Evolutionary conservation across 352 stramenopile genomes (phyloP).

Genomic region (Phytophthora sansomeana): DNA sequence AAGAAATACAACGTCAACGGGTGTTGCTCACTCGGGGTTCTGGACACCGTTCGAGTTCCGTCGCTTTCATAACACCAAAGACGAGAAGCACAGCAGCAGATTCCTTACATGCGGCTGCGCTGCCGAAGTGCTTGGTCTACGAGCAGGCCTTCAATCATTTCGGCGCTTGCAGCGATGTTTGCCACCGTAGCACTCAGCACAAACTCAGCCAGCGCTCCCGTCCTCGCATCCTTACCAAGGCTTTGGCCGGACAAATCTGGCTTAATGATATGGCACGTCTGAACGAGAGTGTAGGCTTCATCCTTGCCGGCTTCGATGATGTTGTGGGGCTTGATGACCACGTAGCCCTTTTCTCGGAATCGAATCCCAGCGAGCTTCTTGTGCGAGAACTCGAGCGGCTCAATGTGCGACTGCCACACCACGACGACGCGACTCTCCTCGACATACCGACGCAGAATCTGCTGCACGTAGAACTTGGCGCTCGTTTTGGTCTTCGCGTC

Average conservation of each 20-base stretch:
- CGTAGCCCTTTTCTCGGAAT: constrained; percentile 68
- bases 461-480: constrained; percentile 59
- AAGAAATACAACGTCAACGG: too few relatives aligned
- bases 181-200: constrained; percentile 43
- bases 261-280: constrained; percentile 63
- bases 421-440: constrained; percentile 64
- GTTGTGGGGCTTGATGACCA: constrained; percentile 57
- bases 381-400: constrained; percentile 67
- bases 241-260: constrained; percentile 49
- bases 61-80: too few relatives aligned
- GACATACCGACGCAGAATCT: constrained; percentile 60
- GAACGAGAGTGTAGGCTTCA: constrained; percentile 45
- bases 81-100: neutral
- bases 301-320: constrained; percentile 10
- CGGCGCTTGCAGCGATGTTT: constrained; percentile 46
- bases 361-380: constrained; percentile 42
- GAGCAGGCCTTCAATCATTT: constrained; percentile 63
- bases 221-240: constrained; percentile 37
- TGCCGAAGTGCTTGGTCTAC: constrained; percentile 32
- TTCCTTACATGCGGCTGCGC: constrained; percentile 23
- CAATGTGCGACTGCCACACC: constrained; percentile 64
- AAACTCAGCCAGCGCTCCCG: constrained; percentile 52
- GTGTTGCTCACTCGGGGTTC: too few relatives aligned
- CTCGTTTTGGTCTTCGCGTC: constrained; percentile 50
- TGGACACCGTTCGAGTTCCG: too few relatives aligned